Base-by-base conservation (phyloP, 192 early-diverging fungal genomes). In the Coemansia sp. region DNA sequence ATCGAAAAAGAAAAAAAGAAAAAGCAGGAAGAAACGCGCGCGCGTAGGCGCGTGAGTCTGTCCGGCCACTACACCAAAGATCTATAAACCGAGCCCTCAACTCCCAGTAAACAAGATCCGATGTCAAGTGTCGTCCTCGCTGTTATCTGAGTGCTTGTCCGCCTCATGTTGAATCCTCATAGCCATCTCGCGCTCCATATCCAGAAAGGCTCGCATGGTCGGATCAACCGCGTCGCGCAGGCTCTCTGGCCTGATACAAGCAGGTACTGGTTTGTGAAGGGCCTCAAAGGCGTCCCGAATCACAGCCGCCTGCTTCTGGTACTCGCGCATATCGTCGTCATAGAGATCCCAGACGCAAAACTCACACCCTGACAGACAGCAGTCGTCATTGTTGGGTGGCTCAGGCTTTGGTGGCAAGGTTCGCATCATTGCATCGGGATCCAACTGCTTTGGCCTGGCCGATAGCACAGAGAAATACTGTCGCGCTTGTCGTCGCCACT, bases 291-390 rank as follows among this genome's bases (percentile, higher is more conserved):
- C 71, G 62, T 71, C 50, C 6, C 72, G 45, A 30, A 74, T 61
- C 7, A 34, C 59, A 4, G 38, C 41, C 13, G 75, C 80, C 32
- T 83, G 68, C 69, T 78, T 68, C 34, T 71, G 68, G 61, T 83
- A 83, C 35, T 77, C 75, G 58, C 67, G 71, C 70, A 83, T 83
- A 47, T 83, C 80, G 49, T 83, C 75, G 52, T 83, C 75, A 40
- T 83, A 83, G 37, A 83, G 63, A 45, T 83, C 80, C 80, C 80
- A 83, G 58, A 83, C 80, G 55, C 80, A 83, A 62, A 65, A 77
- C 62, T 76, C 80, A 65, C 80, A 83, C 37, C 80, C 75, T 2
- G 78, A 75, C 65, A 72, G 67, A 35, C 78, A 80, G 67, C 78
- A 80, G 47, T 74, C 72, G 15, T 71, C 73, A 18, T 71, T 70